These are phyloP conservation scores for Lactarius hatsudake DNA, from an alignment of 768 basidiomycete species.

Conservation along the genomic window DNA sequence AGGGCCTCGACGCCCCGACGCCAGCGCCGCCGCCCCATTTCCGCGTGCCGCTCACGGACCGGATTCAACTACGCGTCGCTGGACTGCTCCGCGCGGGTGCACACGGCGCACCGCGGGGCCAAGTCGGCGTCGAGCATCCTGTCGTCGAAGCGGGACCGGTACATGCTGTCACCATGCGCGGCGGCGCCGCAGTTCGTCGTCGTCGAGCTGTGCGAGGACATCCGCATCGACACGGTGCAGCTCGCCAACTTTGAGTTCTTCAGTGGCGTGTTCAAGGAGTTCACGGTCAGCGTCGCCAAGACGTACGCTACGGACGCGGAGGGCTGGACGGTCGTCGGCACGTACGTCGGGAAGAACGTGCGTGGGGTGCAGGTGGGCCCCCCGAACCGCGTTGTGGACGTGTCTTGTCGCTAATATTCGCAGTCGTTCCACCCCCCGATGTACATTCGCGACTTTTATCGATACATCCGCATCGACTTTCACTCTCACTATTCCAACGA, in stretches of 20 bases:
- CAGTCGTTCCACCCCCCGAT: constrained; percentile 78
- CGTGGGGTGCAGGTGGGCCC: constrained; percentile 81
- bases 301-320: constrained; percentile 38
- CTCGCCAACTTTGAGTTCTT: constrained; percentile 98
- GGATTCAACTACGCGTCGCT: constrained; percentile 94
- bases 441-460: constrained; percentile 80
- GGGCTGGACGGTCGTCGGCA: constrained; percentile 66
- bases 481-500: constrained; percentile 91
- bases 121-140: constrained; percentile 84
- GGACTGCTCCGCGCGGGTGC: constrained; percentile 93
- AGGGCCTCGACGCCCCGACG: constrained; percentile 27
- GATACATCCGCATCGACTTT: constrained; percentile 93
- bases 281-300: constrained; percentile 72
- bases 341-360: constrained; percentile 83
- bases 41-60: constrained; percentile 72
- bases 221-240: constrained; percentile 93
- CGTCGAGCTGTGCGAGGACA: constrained; percentile 96
- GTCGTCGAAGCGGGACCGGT: constrained; percentile 85
- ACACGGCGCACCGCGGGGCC: constrained; percentile 74
- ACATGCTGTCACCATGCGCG: constrained; percentile 94
- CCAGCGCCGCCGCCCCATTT: constrained; percentile 53
- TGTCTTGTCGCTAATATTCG: neutral
- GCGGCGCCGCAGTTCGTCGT: constrained; percentile 73
- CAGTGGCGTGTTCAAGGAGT: constrained; percentile 92
- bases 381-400: neutral